Base-by-base conservation (phyloP, 2,329 filamentous ascomycete genomes). In the Drechslera avenae region DNA sequence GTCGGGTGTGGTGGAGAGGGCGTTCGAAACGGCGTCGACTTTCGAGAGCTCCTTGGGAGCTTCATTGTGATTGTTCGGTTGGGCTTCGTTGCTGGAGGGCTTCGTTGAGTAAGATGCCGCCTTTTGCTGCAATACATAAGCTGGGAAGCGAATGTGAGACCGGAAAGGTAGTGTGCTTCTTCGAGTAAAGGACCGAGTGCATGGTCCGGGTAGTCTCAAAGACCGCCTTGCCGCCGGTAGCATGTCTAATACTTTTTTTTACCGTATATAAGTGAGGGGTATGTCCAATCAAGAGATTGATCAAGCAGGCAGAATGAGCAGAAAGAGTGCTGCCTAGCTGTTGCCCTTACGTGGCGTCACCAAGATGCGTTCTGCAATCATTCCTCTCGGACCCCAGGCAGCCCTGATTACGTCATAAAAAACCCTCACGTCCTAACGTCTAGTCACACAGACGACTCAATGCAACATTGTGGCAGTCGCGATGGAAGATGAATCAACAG, bases 1-100 rank as follows among this genome's bases (percentile, higher is more conserved):
- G 40, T 67, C 63, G 10, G 73, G 63, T 4, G 63, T 66, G 9
- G 78, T 68, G 36, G 77, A 73, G 40, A 83, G 75, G 5, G 76
- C 73, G 30, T 73, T 68, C 23, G 78, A 75, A 17, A 79, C 73
- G 39, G 76, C 73, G 51, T 79, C 72, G 10, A 73, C 64, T 54
- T 66, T 70, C n/a, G 72, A 39, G 16, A 56, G 43, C 13, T 56
- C 59, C 60, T 58, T 39, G 17, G 52, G 39, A 35, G 54, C n/a
- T 26, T 54, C 49, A 45, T 54, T 59, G 23, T 57, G 39, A 8
- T 35, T 40, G 2, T 48, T 50, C 16, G 48, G 34, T 17, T 56
- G 41, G 7, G 43, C 36, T 13, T 55, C 53, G 26, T 44, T 41
- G 12, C 33, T 47, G 5, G 50, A 37, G 23, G 50, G 57, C 26